Conservation (phyloP, 306 rosid species). For the Pterocarpus macrocarpus region DNA sequence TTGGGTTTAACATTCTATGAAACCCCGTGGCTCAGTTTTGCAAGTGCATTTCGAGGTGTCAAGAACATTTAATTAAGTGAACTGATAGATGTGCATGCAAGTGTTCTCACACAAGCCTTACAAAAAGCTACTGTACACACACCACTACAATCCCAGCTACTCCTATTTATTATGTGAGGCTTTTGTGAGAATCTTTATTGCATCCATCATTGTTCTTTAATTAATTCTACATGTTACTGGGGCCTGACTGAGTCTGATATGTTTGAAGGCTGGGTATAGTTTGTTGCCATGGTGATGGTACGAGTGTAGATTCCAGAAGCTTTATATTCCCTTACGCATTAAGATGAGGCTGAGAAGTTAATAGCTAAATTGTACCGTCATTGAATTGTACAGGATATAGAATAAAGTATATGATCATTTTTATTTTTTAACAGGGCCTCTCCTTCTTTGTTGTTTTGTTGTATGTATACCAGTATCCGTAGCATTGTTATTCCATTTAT, state of each 20-base stretch:
- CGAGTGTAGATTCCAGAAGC: slow-evolving; percentile 41
- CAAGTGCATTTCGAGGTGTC: background rate
- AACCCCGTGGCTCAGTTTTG: slow-evolving; percentile 32
- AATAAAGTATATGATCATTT: slow-evolving; percentile 38
- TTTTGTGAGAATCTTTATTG: slow-evolving; percentile 16
- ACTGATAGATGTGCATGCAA: slow-evolving; percentile 25
- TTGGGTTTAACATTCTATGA: slow-evolving; percentile 31
- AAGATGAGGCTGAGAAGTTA: slow-evolving; percentile 22
- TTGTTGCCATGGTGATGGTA: slow-evolving; percentile 26
- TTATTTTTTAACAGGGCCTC: slow-evolving; percentile 29
- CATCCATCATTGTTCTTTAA: slow-evolving; percentile 29
- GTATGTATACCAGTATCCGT: slow-evolving; percentile 2
- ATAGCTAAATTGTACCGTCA: slow-evolving; percentile 32
- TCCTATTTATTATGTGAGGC: background rate
- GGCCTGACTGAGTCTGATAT: slow-evolving; percentile 8
- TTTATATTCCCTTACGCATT: background rate
- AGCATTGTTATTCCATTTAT: background rate
- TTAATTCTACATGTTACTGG: slow-evolving; percentile 22
- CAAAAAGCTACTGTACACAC: background rate
- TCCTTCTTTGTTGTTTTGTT: background rate
- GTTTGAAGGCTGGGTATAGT: slow-evolving; percentile 37
- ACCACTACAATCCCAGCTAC: background rate
- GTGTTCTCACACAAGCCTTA: background rate
- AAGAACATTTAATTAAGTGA: slow-evolving; percentile 19
- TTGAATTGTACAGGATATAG: slow-evolving; percentile 50